These are phyloP conservation scores for Alternaria triticina DNA, from an alignment of 2,329 filamentous ascomycete species.

Conservation along the genomic window DNA sequence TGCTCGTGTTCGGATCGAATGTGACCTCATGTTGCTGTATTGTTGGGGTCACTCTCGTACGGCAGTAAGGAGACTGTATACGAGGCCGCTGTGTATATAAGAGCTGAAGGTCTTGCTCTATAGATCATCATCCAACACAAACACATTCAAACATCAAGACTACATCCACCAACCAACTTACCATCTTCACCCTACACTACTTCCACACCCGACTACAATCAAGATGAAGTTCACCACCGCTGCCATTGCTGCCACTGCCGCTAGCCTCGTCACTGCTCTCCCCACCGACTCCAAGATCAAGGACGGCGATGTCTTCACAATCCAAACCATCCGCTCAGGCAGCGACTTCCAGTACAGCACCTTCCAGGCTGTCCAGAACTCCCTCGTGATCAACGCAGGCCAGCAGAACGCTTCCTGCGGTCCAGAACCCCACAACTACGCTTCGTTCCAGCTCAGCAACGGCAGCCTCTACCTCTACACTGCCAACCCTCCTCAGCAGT, in stretches of 20 bases:
- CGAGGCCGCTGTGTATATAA: constrained; percentile 21
- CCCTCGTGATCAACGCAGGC: constrained; percentile 53
- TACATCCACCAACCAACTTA: constrained; percentile 6
- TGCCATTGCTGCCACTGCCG: constrained; percentile 1
- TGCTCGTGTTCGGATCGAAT: constrained; percentile 20
- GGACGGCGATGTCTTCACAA: constrained; percentile 52
- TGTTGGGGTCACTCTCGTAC: background rate
- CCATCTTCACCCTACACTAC: constrained; percentile 24
- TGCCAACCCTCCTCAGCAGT: constrained; percentile 53
- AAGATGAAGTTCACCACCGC: constrained; percentile 14
- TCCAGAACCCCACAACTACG: constrained; percentile 43
- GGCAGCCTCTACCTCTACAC: constrained; percentile 57
- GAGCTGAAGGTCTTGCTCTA: background rate
- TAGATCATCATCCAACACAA: constrained; percentile 5
- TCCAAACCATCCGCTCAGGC: constrained; percentile 60
- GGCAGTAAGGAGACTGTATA: background rate
- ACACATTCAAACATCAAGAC: constrained; percentile 4
- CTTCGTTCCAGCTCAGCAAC: constrained; percentile 60
- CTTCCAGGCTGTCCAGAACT: constrained; percentile 55
- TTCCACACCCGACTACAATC: constrained; percentile 19
- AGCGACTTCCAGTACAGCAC: constrained; percentile 56
- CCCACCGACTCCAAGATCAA: constrained; percentile 25
- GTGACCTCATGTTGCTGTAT: constrained; percentile 28
- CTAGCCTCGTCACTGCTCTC: constrained; percentile 8
- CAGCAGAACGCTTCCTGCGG: constrained; percentile 59